Conservation (phyloP, 345 rosid species). For the Draba incana region DNA sequence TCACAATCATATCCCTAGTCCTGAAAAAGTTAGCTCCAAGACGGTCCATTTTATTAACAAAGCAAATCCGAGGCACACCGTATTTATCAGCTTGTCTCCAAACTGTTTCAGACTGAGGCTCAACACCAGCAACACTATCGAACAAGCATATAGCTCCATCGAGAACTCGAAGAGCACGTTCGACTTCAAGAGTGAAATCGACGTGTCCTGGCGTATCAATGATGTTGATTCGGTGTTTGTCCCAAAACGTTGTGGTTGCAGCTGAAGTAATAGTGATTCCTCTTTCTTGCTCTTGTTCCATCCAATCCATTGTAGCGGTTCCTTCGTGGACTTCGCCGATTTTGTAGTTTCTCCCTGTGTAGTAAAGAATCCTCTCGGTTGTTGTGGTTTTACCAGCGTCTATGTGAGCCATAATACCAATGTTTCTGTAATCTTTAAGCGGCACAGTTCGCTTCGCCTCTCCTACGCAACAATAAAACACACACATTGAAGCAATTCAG, state of each 20-base stretch:
- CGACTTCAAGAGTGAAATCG: conserved; percentile 96
- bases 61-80: conserved; percentile 97
- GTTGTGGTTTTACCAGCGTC: conserved; percentile 99
- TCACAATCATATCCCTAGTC: conserved; percentile 90
- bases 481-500: conserved; percentile 10
- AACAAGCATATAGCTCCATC: conserved; percentile 97
- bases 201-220: conserved; percentile 98
- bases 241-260: conserved; percentile 93
- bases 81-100: conserved; percentile 99
- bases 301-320: conserved; percentile 99
- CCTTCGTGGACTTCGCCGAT: conserved; percentile 98
- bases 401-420: conserved; percentile 99
- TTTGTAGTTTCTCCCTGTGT: conserved; percentile 95
- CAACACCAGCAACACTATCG: conserved; percentile 99
- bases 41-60: conserved; percentile 96
- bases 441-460: conserved; percentile 73
- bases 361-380: conserved; percentile 81
- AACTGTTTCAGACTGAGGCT: conserved; percentile 98
- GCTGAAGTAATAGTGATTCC: conserved; percentile 98
- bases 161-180: conserved; percentile 91
- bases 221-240: conserved; percentile 88
- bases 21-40: conserved; percentile 95
- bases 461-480: conserved; percentile 34
- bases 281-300: conserved; percentile 99
- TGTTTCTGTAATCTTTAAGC: conserved; percentile 82